Evolutionary conservation across 2,329 filamentous ascomycete genomes (phyloP).

Genomic region (Talaromyces sp.): DNA sequence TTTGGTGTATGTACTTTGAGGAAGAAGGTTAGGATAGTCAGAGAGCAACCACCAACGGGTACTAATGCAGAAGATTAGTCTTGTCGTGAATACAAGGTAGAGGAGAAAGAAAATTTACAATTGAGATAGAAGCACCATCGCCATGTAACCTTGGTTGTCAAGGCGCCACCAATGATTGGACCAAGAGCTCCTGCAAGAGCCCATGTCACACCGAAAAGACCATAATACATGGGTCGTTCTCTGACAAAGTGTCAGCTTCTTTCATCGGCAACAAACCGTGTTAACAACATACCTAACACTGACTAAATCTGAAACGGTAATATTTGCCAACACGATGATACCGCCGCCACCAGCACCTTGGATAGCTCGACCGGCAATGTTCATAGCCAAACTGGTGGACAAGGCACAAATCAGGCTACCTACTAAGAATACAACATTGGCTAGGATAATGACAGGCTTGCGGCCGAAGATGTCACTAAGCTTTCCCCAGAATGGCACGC

Average conservation of each 20-base stretch:
- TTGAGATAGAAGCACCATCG: conserved; percentile 63
- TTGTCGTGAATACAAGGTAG: conserved; percentile 10
- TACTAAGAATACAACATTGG: conserved; percentile 60
- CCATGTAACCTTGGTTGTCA: conserved; percentile 59
- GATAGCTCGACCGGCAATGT: conserved; percentile 59
- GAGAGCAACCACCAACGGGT: conserved; percentile 58
- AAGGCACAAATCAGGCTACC: conserved; percentile 60
- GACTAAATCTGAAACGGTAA: conserved; percentile 62
- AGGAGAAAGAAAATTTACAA: conserved; percentile 27
- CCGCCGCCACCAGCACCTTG: conserved; percentile 64
- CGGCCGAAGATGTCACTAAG: conserved; percentile 65
- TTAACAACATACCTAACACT: conserved; percentile 47
- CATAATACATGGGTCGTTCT: conserved; percentile 59
- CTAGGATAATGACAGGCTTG: conserved; percentile 59
- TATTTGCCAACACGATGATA: conserved; percentile 61
- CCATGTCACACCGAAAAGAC: conserved; percentile 61
- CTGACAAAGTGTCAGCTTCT: conserved; percentile 24
- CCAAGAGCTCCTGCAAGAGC: conserved; percentile 59
- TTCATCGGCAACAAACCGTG: neutral
- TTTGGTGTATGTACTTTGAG: conserved; percentile 60
- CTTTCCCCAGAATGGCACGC: conserved; percentile 60
- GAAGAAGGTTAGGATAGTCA: conserved; percentile 58
- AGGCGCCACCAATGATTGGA: conserved; percentile 59
- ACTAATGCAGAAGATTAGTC: conserved; percentile 32
- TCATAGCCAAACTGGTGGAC: conserved; percentile 57